Evolutionary conservation across 2,329 filamentous ascomycete species (phyloP).

Genomic region (Macroventuria anomochaeta): DNA sequence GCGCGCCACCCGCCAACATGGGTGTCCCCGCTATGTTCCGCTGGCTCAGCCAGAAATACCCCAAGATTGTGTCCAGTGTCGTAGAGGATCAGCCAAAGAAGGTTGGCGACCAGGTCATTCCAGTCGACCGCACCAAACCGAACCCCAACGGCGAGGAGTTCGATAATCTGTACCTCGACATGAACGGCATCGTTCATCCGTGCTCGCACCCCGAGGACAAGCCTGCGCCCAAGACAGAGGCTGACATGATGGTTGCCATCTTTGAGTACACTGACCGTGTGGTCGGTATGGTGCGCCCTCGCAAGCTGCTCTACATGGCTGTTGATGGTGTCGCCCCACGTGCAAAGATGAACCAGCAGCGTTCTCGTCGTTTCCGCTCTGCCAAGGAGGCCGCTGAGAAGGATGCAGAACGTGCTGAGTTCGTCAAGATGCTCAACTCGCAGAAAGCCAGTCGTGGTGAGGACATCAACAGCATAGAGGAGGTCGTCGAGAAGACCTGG

Average conservation of each 20-base stretch:
- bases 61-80: conserved; percentile 93
- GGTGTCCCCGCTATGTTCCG: conserved; percentile 94
- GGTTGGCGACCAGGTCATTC: conserved; percentile 83
- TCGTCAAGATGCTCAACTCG: conserved; percentile 81
- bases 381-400: conserved; percentile 95
- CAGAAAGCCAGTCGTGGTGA: conserved; percentile 63
- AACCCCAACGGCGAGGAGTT: conserved; percentile 99
- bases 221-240: conserved; percentile 88
- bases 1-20: conserved; percentile 62
- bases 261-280: conserved; percentile 99
- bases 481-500: conserved; percentile 85
- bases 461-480: conserved; percentile 67
- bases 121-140: conserved; percentile 80
- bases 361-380: conserved; percentile 91
- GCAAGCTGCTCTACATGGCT: conserved; percentile 96
- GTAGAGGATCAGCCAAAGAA: conserved; percentile 82
- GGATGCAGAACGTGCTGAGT: conserved; percentile 86
- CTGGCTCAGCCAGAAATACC: conserved; percentile 97
- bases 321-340: conserved; percentile 97
- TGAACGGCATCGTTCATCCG: conserved; percentile 99
- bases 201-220: conserved; percentile 97
- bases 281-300: conserved; percentile 96
- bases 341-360: conserved; percentile 99
- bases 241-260: conserved; percentile 99
- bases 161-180: conserved; percentile 97